These are phyloP conservation scores for Ascochyta viciae-villosae DNA, from an alignment of 2,329 filamentous ascomycete genomes.

Conservation along the genomic window DNA sequence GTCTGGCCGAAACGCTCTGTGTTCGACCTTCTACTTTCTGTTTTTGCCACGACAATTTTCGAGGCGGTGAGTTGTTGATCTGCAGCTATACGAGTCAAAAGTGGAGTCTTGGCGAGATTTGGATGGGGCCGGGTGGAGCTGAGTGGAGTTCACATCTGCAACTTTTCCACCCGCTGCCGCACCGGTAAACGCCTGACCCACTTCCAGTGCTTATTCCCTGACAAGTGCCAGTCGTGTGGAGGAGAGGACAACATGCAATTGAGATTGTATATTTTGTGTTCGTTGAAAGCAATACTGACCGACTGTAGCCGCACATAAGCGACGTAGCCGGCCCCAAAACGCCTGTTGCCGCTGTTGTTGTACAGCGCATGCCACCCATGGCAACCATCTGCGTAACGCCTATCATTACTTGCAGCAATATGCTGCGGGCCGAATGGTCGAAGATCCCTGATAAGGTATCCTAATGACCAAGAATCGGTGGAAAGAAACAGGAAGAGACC, in stretches of 20 bases:
- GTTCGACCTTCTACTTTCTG: conserved; percentile 9
- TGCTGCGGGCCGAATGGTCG: conserved; percentile 5
- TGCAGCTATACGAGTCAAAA: conserved; percentile 11
- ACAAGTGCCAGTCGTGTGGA: background rate
- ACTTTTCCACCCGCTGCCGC: conserved; percentile 20
- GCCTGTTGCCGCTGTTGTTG: conserved; percentile 13
- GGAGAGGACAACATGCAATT: background rate
- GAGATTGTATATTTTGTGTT: conserved; percentile 1
- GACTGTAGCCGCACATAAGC: conserved; percentile 10
- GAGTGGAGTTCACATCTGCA: conserved; percentile 15
- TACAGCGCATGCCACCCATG: conserved; percentile 15
- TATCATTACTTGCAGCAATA: conserved; percentile 19
- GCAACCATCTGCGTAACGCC: conserved; percentile 14
- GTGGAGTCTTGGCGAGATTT: background rate
- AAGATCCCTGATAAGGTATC: background rate
- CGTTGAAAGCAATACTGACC: background rate
- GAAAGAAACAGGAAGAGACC: background rate
- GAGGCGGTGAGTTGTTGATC: conserved; percentile 15
- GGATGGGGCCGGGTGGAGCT: conserved; percentile 4
- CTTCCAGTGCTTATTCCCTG: conserved; percentile 6
- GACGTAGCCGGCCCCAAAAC: conserved; percentile 8
- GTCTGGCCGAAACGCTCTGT: background rate
- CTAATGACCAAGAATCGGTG: conserved; percentile 1
- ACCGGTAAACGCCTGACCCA: conserved; percentile 12
- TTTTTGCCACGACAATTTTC: conserved; percentile 18